Evolutionary conservation across 805 yeast genomes (phyloP), one percentile per base, ranked within the genome.

Genomic region (Kodamaea kakaduensis): DNA sequence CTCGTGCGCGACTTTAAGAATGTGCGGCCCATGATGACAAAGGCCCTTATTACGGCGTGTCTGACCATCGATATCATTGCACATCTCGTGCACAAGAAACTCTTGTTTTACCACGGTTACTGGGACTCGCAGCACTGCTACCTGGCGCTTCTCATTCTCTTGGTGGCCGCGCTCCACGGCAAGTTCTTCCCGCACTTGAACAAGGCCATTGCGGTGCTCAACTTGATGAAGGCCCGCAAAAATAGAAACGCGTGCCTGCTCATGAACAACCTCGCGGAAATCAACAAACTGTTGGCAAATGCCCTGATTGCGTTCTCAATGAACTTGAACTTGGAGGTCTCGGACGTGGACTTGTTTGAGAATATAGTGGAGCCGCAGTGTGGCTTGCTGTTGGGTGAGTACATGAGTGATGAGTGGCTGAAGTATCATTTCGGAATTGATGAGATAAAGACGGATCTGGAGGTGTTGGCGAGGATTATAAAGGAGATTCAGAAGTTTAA

Each of bases 81-180:
- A 20, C 51, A 58, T 34, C 46, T 65, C 26, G 58, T 52, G 26
- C 51, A 51, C 21, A 41, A 49, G 33, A 41, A 53, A n/a, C 47
- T 56, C 28, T 39, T 63, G 9, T 64, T 64, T 36, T 43, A 50
- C 14, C 43, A 58, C 12, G 71, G 70, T 2, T 63, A 55, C 37
- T 64, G 68, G 66, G 71, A 66, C 38, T 46, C 61, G 30, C 67
- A 61, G 40, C 64, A 65, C 45, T 43, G 64, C 25, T 65, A 53
- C 37, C 47, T 58, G 4, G 61, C 70, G 1, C 38, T 62, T 16
- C 42, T 62, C 14, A 38, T 57, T 15, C 36, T 61, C 22, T 44
- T 61, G 9, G 48, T 62, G 40, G 52, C 60, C 0, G 43, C 51
- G 14, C 39, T 55, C n/a, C 44, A 43, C 17, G 50, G 53, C 6